phyloP scores from a whole-genome alignment of 169 alveolate genomes.

The Theileria parva region DNA sequence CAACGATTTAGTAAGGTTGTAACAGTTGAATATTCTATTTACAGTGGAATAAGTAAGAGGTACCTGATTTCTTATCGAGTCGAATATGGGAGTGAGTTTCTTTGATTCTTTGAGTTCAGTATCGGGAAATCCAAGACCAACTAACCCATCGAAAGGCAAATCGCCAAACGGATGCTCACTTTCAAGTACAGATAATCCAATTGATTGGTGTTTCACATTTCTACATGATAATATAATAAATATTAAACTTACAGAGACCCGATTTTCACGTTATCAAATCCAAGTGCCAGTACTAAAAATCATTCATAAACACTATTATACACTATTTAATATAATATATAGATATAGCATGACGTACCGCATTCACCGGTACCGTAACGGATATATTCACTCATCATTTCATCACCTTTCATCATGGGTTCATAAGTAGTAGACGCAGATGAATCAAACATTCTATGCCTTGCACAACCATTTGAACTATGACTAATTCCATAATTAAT shows the following conservation, averaged over 20 bases:
- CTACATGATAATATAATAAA: slow-evolving; percentile 42
- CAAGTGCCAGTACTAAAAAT: slow-evolving; percentile 70
- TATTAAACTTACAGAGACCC: slow-evolving; percentile 61
- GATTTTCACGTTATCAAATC: slow-evolving; percentile 70
- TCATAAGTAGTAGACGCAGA: slow-evolving; percentile 76
- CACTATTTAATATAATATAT: neutral
- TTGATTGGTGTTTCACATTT: slow-evolving; percentile 80
- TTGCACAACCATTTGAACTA: slow-evolving; percentile 82
- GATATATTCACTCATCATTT: slow-evolving; percentile 66
- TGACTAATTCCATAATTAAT: neutral
- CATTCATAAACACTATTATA: neutral
- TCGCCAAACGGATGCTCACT: slow-evolving; percentile 86
- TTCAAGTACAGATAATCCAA: slow-evolving; percentile 86
- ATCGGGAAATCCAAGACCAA: slow-evolving; percentile 91
- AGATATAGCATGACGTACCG: slow-evolving; percentile 30
- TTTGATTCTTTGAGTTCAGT: slow-evolving; percentile 22
- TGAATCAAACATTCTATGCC: slow-evolving; percentile 82
- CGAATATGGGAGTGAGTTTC: slow-evolving; percentile 40
- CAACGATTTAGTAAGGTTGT: neutral
- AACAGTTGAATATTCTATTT: neutral
- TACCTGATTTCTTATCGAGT: slow-evolving; percentile 54
- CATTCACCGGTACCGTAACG: slow-evolving; percentile 81
- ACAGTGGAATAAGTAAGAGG: neutral
- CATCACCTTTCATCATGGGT: slow-evolving; percentile 8
- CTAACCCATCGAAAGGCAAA: slow-evolving; percentile 90